These are phyloP conservation scores for Anisogramma anomala DNA, from an alignment of 2,329 filamentous ascomycete species.

Conservation along the genomic window DNA sequence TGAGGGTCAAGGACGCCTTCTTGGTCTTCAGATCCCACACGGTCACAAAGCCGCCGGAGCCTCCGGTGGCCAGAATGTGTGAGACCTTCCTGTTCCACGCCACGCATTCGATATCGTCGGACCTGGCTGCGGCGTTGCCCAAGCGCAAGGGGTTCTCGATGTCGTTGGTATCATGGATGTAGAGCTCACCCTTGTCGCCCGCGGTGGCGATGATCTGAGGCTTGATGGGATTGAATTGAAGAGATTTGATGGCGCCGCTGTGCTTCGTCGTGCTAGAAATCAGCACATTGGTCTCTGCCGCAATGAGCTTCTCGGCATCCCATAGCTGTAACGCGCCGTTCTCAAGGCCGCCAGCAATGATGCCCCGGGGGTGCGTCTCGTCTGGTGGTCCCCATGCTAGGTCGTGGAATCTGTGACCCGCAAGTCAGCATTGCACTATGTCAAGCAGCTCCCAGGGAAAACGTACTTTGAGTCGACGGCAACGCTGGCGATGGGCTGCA, in stretches of 20 bases:
- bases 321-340: slow-evolving; percentile 88
- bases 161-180: slow-evolving; percentile 89
- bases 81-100: slow-evolving; percentile 98
- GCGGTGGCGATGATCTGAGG: slow-evolving; percentile 86
- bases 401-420: slow-evolving; percentile 72
- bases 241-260: slow-evolving; percentile 78
- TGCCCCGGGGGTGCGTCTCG: slow-evolving; percentile 66
- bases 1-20: slow-evolving; percentile 91
- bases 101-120: slow-evolving; percentile 89
- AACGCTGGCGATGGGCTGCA: slow-evolving; percentile 75
- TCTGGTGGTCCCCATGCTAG: slow-evolving; percentile 85
- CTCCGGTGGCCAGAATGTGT: slow-evolving; percentile 90
- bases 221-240: slow-evolving; percentile 93
- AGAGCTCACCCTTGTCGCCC: slow-evolving; percentile 90
- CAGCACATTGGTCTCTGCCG: slow-evolving; percentile 55
- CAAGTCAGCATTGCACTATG: slow-evolving; percentile 6
- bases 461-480: slow-evolving; percentile 76
- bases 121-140: slow-evolving; percentile 75
- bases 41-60: slow-evolving; percentile 86
- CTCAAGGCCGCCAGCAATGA: slow-evolving; percentile 91
- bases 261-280: slow-evolving; percentile 84
- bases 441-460: not conserved
- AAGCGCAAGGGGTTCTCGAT: slow-evolving; percentile 77
- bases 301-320: slow-evolving; percentile 64
- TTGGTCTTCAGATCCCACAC: slow-evolving; percentile 98